Evolutionary conservation across 1,139 yeast species (phyloP), one percentile per base, ranked within the genome.

Genomic region (Lodderomyces elongisporus): DNA sequence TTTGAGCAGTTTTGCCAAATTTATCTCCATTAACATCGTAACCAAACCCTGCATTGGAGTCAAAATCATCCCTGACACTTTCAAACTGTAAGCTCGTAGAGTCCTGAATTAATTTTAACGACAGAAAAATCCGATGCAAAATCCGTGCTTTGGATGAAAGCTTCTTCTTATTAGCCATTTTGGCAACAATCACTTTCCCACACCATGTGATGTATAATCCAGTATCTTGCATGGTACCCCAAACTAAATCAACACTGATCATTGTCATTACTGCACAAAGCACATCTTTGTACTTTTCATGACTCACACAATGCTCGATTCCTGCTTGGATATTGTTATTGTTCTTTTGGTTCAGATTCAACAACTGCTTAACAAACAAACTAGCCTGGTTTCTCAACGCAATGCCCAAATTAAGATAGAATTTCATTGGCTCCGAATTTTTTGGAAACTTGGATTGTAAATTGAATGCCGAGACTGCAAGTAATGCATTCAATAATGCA

Each of bases 171-270:
- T 66, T 70, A 31, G 62, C 63, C 79, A 81, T 79, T 47, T 89
- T 77, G 45, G 79, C 74, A 27, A 74, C 70, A 21, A 87, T 81
- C 32, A 85, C 81, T 39, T 73, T 73, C 39, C 85, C 91, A 60
- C 95, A 84, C 50, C 88, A 78, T 34, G 77, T 73, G 36, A 87
- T 65, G 55, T 85, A 85, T 39, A 78, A 71, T 41, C 78, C 77
- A 46, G 95, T 85, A 45, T 85, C 94, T 40, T 82, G 81, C 93
- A 84, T 85, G 1, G 93, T 81, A 1, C 96, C 95, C 85, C 94
- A 83, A 6, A 85, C 91, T 37, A 85, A 79, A 58, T 87, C 95
- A 36, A 87, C 85, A 15, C 89, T 79, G 32, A 81, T 85, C 95
- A 87, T 85, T 2, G 93, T 79, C 59, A 87, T 68, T 14, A 85